phyloP scores from a whole-genome alignment of 129 eudicot species.

The Scalesia atractyloides region DNA sequence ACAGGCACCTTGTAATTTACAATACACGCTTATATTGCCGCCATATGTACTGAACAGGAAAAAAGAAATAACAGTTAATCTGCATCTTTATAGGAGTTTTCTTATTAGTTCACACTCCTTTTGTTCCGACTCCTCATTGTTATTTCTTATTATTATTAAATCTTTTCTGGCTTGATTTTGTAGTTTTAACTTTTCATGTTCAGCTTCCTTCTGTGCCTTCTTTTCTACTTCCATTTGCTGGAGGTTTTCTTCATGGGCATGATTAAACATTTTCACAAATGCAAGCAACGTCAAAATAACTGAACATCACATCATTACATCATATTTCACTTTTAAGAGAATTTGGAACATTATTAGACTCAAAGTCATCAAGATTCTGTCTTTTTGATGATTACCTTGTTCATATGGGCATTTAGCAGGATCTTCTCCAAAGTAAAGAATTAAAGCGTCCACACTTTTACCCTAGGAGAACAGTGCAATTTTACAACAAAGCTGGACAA shows the following conservation, averaged over 20 bases:
- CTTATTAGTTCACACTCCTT: no score
- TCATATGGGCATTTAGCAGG: conserved; percentile 81
- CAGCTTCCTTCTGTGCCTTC: conserved; percentile 51
- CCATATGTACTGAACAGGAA: conserved; percentile 17
- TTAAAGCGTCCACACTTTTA: conserved; percentile 75
- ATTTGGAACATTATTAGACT: not conserved
- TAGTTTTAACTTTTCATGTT: conserved; percentile 21
- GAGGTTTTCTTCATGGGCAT: conserved; percentile 77
- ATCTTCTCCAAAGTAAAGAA: conserved; percentile 93
- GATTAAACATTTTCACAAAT: conserved; percentile 75
- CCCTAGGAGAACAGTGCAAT: conserved; percentile 50
- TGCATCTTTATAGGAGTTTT: conserved; percentile 17
- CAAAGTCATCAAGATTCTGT: not conserved
- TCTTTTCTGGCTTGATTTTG: conserved; percentile 27
- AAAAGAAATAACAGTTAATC: conserved; percentile 12
- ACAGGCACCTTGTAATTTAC: conserved; percentile 11
- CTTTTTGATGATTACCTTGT: conserved; percentile 54
- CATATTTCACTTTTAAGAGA: not conserved
- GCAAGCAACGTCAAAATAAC: conserved; percentile 66
- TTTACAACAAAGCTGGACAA: conserved; percentile 11
- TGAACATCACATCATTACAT: conserved; percentile 33
- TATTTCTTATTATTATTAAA: not conserved
- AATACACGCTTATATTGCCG: conserved; percentile 4
- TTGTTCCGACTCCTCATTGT: conserved; percentile 23
- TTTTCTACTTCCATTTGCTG: conserved; percentile 77